Base-by-base conservation (phyloP, 805 yeast genomes). In the Candida krabiensis region DNA sequence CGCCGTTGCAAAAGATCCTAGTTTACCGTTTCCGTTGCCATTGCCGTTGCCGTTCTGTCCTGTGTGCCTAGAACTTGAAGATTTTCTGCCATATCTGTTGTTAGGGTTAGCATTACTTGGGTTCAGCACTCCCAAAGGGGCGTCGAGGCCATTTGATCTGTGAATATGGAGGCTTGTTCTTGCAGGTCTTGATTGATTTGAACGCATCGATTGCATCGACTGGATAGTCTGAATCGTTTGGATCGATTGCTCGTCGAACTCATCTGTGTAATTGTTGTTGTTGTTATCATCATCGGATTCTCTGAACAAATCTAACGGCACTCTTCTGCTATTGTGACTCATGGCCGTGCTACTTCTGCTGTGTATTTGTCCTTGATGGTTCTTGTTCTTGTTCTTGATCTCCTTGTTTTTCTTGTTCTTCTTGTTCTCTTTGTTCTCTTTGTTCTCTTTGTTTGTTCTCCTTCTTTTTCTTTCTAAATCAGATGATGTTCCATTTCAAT, bases 51-150 rank as follows among this genome's bases (percentile, higher is more conserved):
- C 24, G 28, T 31, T 23, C 27, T n/a, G 14, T 25, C 23, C 26
- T 9, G 32, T 41, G 39, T 43, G 47, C 47, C 44, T 37, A 39
- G 35, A 38, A 27, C 33, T 34, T 30, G 39, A 30, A 35, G 30
- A 33, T 29, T 21, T 21, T 21, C 24, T 21, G 7, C 26, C n/a
- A 17, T 18, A 27, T 23, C 33, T 41, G 48, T 40, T 40, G 42
- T 37, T 40, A 36, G 37, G 43, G 42, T 37, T 39, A 28, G 33
- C 33, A 31, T 40, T 44, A 42, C 35, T 44, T 17, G 41, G 43
- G 27, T 36, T 37, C 13, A 37, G 2, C 15, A 12, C 33, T 37
- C 35, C 35, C 28, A 40, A 26, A 25, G 47, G 36, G 37, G 33
- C 33, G 9, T 37, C 47, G 11, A 24, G 21, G 27, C 7, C 24